Evolutionary conservation across 768 basidiomycete species (phyloP), one percentile per base, ranked within the genome.

Genomic region (Lentinula guzmanii): DNA sequence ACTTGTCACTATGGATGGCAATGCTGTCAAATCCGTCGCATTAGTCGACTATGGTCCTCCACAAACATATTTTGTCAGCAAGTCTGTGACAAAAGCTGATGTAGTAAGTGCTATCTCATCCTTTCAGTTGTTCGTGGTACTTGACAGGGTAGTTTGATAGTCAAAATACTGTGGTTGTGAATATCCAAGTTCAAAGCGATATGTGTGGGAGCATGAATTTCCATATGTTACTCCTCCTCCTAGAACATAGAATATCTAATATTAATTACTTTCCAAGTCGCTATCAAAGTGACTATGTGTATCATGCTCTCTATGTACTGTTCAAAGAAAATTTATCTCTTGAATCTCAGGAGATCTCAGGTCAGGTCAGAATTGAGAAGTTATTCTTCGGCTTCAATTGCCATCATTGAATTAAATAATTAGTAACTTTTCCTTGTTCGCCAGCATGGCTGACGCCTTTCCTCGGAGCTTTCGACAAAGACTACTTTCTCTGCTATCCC

Each of bases 401-500:
- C 37, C 37, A 13, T 8, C 37, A 39, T 39, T 13, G 13, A 8
- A 39, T 8, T 5, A 7, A 37, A 37, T 21, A 37, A 37, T 37
- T 7, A 37, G 37, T 37, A 28, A 13, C 37, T 39, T 39, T 39
- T 39, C 37, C 37, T 39, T 39, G 5, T 39, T 13, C 37, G 13
- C 37, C 5, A 5, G 37, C 37, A 48, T 48, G 46, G 7, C 46
- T n/a, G 46, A 48, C 21, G 46, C 41, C n/a, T 42, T 18, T 9
- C 16, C 60, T 61, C 60, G 39, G 5, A 50, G n/a, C 8, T 52
- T 39, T 59, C 39, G 50, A 13, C 37, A 41, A 28, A 59, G 46
- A 35, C 34, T 72, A n/a, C 46, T 70, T 28, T 54, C 64, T 3
- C 64, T 69, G 35, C 69, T 93, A 42, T 89, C 84, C 6, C 81